These are phyloP conservation scores for Cardamine occulta DNA, from an alignment of 345 rosid genomes.

Conservation along the genomic window DNA sequence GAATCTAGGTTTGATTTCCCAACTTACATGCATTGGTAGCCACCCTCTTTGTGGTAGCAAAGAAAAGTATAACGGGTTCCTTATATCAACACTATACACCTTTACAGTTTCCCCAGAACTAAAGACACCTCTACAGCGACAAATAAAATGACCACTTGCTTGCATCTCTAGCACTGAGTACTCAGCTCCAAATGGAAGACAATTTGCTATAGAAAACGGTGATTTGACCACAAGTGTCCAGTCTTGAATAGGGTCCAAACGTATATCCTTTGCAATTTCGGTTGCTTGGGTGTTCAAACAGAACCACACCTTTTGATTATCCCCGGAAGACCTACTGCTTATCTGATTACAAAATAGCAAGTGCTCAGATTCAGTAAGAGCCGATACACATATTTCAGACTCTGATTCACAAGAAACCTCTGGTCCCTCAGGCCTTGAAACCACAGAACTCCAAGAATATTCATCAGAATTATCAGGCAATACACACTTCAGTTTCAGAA, in stretches of 20 bases:
- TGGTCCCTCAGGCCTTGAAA: slow-evolving; percentile 46
- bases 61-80: slow-evolving; percentile 71
- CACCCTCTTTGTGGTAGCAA: slow-evolving; percentile 89
- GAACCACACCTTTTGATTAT: slow-evolving; percentile 71
- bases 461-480: slow-evolving; percentile 49
- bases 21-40: slow-evolving; percentile 75
- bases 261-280: slow-evolving; percentile 81
- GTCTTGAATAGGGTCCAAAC: slow-evolving; percentile 80
- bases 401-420: slow-evolving; percentile 46
- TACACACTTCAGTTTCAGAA: slow-evolving; percentile 69
- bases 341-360: slow-evolving; percentile 69
- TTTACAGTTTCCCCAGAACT: slow-evolving; percentile 70
- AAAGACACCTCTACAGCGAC: slow-evolving; percentile 70
- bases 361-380: slow-evolving; percentile 70
- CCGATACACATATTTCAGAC: slow-evolving; percentile 70
- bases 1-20: slow-evolving; percentile 22
- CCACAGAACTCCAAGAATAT: slow-evolving; percentile 89
- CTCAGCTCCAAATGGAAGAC: slow-evolving; percentile 87
- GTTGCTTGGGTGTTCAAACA: slow-evolving; percentile 73
- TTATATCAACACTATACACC: slow-evolving; percentile 72
- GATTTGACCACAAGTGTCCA: slow-evolving; percentile 87
- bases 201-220: slow-evolving; percentile 75
- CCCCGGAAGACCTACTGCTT: slow-evolving; percentile 64
- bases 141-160: slow-evolving; percentile 62
- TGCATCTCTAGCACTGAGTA: slow-evolving; percentile 79